Evolutionary conservation across 2,329 filamentous ascomycete species (phyloP), one percentile per base, ranked within the genome.

Genomic region (Xylaria sp.): DNA sequence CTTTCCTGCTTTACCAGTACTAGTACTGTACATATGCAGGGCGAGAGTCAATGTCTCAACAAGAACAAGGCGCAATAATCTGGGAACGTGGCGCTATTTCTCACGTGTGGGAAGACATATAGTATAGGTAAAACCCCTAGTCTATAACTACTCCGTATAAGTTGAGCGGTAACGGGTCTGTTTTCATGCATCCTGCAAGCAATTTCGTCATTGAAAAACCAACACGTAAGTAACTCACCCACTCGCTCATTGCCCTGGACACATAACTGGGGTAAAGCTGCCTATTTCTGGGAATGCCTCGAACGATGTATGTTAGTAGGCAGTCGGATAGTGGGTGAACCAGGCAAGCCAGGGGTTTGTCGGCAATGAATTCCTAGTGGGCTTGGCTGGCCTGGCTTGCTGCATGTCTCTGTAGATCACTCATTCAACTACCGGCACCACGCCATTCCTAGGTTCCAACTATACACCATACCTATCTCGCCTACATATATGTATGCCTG

Each of bases 401-500:
- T 69, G 66, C 63, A 67, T 60, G 63, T 60, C 60, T 60, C 60
- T 53, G 67, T 50, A 63, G 67, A 69, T 69, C 67, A 41, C 46
- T 41, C 23, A 3, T 32, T 41, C 67, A 69, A 69, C 67, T 69
- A 63, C 67, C 67, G 67, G 48, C 57, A 50, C 63, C 58, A 68
- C 58, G 39, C 41, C 28, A 58, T 34, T 20, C 60, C 28, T 25
- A 55, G 32, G 30, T 13, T n/a, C n/a, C n/a, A n/a, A n/a, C 13
- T 39, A 25, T 15, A 48, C 57, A 50, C n/a, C n/a, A n/a, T n/a
- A n/a, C n/a, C n/a, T n/a, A n/a, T n/a, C n/a, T n/a, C n/a, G n/a
- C n/a, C n/a, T n/a, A n/a, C n/a, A n/a, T n/a, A n/a, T n/a, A n/a
- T n/a, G n/a, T n/a, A n/a, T n/a, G n/a, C n/a, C n/a, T n/a, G n/a